These are phyloP conservation scores for Fusarium mundagurra DNA, from an alignment of 2,329 filamentous ascomycete genomes.

Conservation along the genomic window DNA sequence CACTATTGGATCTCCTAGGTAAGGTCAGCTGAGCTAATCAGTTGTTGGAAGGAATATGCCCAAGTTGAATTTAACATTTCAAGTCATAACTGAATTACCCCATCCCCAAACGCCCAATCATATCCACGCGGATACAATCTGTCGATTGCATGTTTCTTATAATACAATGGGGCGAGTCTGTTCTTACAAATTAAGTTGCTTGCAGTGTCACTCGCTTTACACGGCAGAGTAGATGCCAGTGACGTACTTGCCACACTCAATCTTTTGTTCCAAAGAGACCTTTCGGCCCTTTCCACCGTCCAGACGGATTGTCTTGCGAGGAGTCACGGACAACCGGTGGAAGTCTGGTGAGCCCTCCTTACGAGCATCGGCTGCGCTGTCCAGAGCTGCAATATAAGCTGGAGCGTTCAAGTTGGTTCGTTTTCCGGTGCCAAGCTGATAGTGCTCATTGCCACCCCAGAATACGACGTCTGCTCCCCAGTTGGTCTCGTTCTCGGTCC, in stretches of 20 bases:
- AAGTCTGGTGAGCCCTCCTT: conserved; percentile 69
- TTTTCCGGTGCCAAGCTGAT: conserved; percentile 91
- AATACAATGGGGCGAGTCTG: conserved; percentile 20
- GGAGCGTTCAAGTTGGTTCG: conserved; percentile 82
- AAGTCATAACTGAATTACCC: conserved; percentile 10
- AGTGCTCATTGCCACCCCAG: conserved; percentile 96
- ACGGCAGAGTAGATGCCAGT: conserved; percentile 83
- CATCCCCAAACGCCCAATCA: conserved; percentile 27
- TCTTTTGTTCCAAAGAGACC: conserved; percentile 82
- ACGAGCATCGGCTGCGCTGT: conserved; percentile 68
- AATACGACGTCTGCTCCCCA: conserved; percentile 90
- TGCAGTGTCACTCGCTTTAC: conserved; percentile 41
- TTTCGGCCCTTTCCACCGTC: conserved; percentile 69
- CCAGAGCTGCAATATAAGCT: conserved; percentile 80
- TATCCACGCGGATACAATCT: conserved; percentile 17
- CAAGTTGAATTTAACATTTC: conserved; percentile 21
- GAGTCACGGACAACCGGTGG: conserved; percentile 83
- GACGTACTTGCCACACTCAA: conserved; percentile 85
- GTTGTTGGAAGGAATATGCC: conserved; percentile 2
- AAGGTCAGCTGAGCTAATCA: conserved; percentile 1
- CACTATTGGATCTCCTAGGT: background rate
- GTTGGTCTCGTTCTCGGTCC: conserved; percentile 76
- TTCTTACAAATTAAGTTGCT: conserved; percentile 5
- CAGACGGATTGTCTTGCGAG: conserved; percentile 74
- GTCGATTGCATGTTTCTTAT: conserved; percentile 31